A percentile compares a stretch with the other conserved stretches of the same genome.
Evolutionary conservation across 202 grass and related monocot species (phyloP).

Genomic region (Hordeum pubiflorum): DNA sequence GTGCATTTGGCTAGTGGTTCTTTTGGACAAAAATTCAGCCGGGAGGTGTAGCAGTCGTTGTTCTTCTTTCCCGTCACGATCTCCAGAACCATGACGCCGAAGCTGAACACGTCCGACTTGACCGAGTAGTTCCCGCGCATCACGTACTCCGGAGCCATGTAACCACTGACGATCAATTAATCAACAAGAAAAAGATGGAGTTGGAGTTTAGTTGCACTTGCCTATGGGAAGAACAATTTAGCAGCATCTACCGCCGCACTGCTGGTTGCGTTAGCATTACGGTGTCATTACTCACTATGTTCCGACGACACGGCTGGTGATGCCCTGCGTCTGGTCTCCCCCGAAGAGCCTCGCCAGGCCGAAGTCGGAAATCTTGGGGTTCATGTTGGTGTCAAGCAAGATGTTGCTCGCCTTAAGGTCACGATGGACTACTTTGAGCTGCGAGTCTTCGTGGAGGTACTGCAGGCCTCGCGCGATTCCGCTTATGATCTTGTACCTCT

Average conservation of each 20-base stretch:
- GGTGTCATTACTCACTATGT: conserved; percentile 36
- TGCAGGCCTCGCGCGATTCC: conserved; percentile 43
- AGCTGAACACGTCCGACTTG: conserved; percentile 59
- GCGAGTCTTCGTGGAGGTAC: conserved; percentile 61
- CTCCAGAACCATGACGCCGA: conserved; percentile 48
- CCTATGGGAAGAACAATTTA: not conserved
- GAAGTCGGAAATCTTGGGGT: conserved; percentile 64
- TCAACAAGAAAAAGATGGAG: not conserved
- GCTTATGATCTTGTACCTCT: conserved; percentile 46
- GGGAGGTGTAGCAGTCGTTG: not conserved
- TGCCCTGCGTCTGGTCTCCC: conserved; percentile 40
- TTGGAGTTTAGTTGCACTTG: not conserved
- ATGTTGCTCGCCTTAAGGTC: conserved; percentile 66
- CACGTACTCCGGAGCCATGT: conserved; percentile 59
- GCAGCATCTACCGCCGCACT: not conserved
- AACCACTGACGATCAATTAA: conserved; percentile 29
- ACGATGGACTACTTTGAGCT: conserved; percentile 47
- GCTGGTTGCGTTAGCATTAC: no score
- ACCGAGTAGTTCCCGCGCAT: conserved; percentile 43
- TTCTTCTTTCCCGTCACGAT: conserved; percentile 48
- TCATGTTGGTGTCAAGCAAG: conserved; percentile 41
- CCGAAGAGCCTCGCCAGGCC: conserved; percentile 51
- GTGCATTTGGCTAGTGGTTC: no score
- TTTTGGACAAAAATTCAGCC: no score
- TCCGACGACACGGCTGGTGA: conserved; percentile 41